Base-by-base conservation (phyloP, 2,329 filamentous ascomycete species). In the Fusarium fracticaudum region DNA sequence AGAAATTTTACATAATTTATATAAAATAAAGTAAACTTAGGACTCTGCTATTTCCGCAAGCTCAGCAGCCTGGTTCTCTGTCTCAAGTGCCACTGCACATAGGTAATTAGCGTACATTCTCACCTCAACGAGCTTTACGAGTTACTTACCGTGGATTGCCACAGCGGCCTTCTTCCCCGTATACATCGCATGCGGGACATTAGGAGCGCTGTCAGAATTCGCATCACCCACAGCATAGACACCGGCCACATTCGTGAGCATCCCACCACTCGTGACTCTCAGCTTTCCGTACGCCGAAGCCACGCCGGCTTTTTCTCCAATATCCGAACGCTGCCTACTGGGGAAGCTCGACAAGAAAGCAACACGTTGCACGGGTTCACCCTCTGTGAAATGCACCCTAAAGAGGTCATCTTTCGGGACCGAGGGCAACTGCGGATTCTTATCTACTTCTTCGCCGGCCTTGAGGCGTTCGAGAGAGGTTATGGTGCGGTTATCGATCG, bases 151-250 rank as follows among this genome's bases (percentile, higher is more conserved):
- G 72, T 91, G 90, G 9, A 90, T 67, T 55, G 81, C 89, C 2
- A 91, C 89, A 10, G 87, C 89, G 1, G 89, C 83, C 37, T 85
- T 80, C 84, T 91, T 91, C 6, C 89, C 90, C 18, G 83, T 87
- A 76, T 84, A 91, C 75, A 91, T 85, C 0, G 90, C 90, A 70
- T 91, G 89, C 0, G 89, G 89, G 2, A 91, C 86, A 71, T 91
- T 91, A 7, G 89, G 91, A 14, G 84, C 82, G n/a, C 87, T 86
- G 60, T 91, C 89, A 38, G 85, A 86, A 79, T 91, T 91, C 18
- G 86, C 86, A 71, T 91, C 90, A 0, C 90, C 90, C 26, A 91
- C 79, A 10, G 87, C 89, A 73, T 87, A 91, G 1, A 91, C 85
- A 3, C 89, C 88, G 0, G 81, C 76, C 8, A 90, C 75, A 60